Percentiles rank a stretch among this genome's conserved stretches.
These are phyloP conservation scores for Zea luxurians DNA, from an alignment of 176 grass and related monocot species.

Conservation along the genomic window DNA sequence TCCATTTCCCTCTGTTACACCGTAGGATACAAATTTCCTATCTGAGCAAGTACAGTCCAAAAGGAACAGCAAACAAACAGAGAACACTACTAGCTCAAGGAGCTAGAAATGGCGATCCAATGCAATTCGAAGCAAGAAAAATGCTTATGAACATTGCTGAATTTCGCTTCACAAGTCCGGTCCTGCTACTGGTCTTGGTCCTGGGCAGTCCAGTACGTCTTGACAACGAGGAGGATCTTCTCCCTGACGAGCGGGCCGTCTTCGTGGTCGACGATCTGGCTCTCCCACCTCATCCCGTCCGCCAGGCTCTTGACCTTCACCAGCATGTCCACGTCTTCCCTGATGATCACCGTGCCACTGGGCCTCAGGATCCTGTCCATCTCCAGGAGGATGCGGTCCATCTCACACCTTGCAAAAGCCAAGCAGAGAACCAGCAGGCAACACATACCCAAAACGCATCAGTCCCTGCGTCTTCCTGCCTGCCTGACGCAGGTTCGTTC, in stretches of 20 bases:
- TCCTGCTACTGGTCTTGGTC: slow-evolving; percentile 40
- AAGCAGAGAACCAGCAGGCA: neutral
- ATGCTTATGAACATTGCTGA: slow-evolving; percentile 29
- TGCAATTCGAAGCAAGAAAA: neutral
- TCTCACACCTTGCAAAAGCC: slow-evolving; percentile 56
- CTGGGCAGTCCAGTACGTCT: slow-evolving; percentile 69
- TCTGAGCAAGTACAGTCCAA: neutral
- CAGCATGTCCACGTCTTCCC: slow-evolving; percentile 68
- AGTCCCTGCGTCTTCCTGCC: neutral
- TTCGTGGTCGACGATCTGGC: slow-evolving; percentile 69
- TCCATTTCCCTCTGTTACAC: neutral
- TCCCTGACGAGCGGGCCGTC: slow-evolving; percentile 61
- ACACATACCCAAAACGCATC: too few species aligned
- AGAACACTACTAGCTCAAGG: neutral
- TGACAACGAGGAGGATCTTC: slow-evolving; percentile 63
- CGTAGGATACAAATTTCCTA: too few species aligned
- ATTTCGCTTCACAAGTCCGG: neutral
- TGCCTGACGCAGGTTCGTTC: neutral
- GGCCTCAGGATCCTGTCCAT: slow-evolving; percentile 82
- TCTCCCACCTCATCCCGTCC: slow-evolving; percentile 71
- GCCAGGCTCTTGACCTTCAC: slow-evolving; percentile 62
- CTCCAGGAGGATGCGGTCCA: slow-evolving; percentile 61
- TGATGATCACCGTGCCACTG: slow-evolving; percentile 60
- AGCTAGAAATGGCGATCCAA: slow-evolving; percentile 30
- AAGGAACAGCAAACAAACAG: slow-evolving; percentile 1